Base-by-base conservation (phyloP, 495 filamentous ascomycete species). In the Hyphodiscus hymeniophilus region DNA sequence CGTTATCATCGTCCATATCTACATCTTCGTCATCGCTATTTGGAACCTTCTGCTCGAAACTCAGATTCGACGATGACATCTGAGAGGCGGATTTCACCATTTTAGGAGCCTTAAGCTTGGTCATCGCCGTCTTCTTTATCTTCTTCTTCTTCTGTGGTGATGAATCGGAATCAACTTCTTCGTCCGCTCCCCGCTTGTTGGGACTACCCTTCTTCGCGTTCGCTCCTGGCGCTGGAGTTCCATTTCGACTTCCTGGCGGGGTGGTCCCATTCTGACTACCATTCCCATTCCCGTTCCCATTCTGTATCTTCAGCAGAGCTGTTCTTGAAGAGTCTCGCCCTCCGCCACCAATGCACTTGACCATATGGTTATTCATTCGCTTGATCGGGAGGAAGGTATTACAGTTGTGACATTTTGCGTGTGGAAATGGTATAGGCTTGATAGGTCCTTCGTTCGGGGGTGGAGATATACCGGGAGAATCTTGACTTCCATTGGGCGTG, bases 281-380 rank as follows among this genome's bases (percentile, higher is more conserved):
- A 43, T 70, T 68, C 57, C 62, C 69, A 43, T 71, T 69, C 56
- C 62, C 68, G 12, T 60, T 64, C 17, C 69, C 69, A 45, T 75
- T 74, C 55, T 68, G 70, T 30, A 79, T 75, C 61, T 76, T 77
- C 45, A 72, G 67, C 13, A 70, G 64, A 7, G 75, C 75, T 12
- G 71, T 69, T 44, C 82, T 72, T 48, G 81, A 82, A 15, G 76
- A 78, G 56, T 76, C 77, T 17, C 87, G 71, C 13, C 85, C 84
- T 38, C 75, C 80, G 32, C 88, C 79, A 23, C 85, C 85, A 56
- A 92, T 79, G 60, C 86, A 90, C 40, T 85, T 81, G 32, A 85
- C 83, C 66, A 92, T 71, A 65, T 92, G 87, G 57, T 87, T 83
- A 28, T 77, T 76, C 44, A 82, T 76, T 43, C 77, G 67, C 17